Percentiles rank a stretch among this genome's conserved stretches.
phyloP scores from a whole-genome alignment of 139 green algal genomes.

The Picochlorum sp. region DNA sequence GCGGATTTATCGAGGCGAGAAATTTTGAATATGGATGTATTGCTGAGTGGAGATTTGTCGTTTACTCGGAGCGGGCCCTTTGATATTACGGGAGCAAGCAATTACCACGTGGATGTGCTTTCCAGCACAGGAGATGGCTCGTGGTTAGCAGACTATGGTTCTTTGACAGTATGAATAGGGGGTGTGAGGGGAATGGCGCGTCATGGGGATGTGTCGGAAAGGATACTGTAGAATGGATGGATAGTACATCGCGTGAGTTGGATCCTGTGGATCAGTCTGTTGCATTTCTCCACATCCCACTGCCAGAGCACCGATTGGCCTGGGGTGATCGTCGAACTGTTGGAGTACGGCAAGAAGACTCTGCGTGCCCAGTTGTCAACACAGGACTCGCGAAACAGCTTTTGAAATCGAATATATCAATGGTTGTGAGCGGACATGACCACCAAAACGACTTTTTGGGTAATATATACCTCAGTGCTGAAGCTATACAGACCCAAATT shows the following conservation, averaged over 20 bases:
- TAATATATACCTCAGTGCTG: not conserved
- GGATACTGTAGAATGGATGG: slow-evolving; percentile 22
- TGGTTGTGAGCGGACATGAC: slow-evolving; percentile 32
- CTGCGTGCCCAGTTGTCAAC: slow-evolving; percentile 22
- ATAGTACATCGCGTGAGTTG: not conserved
- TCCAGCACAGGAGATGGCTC: not conserved
- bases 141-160: slow-evolving; percentile 27
- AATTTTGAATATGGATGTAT: slow-evolving; percentile 15
- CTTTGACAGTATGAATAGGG: slow-evolving; percentile 23
- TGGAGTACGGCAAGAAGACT: slow-evolving; percentile 17
- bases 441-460: slow-evolving; percentile 36
- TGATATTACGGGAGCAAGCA: slow-evolving; percentile 9
- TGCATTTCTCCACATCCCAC: slow-evolving; percentile 40
- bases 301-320: slow-evolving; percentile 13
- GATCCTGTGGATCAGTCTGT: slow-evolving; percentile 12
- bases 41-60: not conserved
- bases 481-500: not conserved
- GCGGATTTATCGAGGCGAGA: slow-evolving; percentile 22
- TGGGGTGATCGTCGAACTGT: too few relatives aligned
- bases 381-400: slow-evolving; percentile 16
- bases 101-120: slow-evolving; percentile 34
- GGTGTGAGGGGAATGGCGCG: slow-evolving; percentile 22
- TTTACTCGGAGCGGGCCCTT: slow-evolving; percentile 23
- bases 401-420: slow-evolving; percentile 5
- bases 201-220: slow-evolving; percentile 29